These are phyloP conservation scores for Rhizopus sp. DNA, from an alignment of 371 early-diverging fungal genomes.

Conservation along the genomic window DNA sequence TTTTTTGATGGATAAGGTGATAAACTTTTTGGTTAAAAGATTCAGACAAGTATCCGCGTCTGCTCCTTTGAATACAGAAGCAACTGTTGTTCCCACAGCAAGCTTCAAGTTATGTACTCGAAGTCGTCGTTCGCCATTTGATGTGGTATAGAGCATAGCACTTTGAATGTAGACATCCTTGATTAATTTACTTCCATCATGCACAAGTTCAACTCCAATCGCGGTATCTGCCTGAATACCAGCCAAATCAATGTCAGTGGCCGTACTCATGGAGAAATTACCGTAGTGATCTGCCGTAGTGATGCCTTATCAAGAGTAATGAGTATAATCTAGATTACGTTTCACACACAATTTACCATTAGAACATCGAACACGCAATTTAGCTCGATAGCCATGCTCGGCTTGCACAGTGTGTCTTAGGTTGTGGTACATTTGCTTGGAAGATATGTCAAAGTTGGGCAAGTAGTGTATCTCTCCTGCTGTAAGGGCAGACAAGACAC, in stretches of 20 bases:
- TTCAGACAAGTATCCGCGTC: slow-evolving; percentile 93
- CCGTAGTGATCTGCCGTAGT: slow-evolving; percentile 87
- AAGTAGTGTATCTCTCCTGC: slow-evolving; percentile 88
- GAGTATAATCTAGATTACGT: background rate
- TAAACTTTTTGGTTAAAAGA: slow-evolving; percentile 77
- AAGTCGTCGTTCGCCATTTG: slow-evolving; percentile 86
- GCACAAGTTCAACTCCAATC: slow-evolving; percentile 78
- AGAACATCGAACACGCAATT: slow-evolving; percentile 89
- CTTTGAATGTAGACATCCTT: slow-evolving; percentile 87
- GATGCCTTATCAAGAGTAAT: slow-evolving; percentile 56
- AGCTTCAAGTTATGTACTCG: slow-evolving; percentile 87
- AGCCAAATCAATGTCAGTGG: slow-evolving; percentile 90
- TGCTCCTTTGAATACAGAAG: slow-evolving; percentile 85
- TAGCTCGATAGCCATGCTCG: slow-evolving; percentile 85
- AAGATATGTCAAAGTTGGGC: slow-evolving; percentile 80
- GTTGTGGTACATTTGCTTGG: slow-evolving; percentile 66
- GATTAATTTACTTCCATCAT: slow-evolving; percentile 82
- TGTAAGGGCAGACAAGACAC: slow-evolving; percentile 77
- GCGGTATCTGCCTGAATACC: slow-evolving; percentile 82
- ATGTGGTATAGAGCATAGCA: slow-evolving; percentile 92
- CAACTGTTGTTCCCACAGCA: slow-evolving; percentile 75
- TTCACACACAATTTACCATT: slow-evolving; percentile 56
- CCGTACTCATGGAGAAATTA: slow-evolving; percentile 90
- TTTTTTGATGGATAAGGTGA: slow-evolving; percentile 63
- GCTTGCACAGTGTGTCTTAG: slow-evolving; percentile 46